A percentile compares a stretch with the other conserved stretches of the same genome.
These are phyloP conservation scores for Talaromyces trachyspermus DNA, from an alignment of 495 filamentous ascomycete genomes.

Conservation along the genomic window DNA sequence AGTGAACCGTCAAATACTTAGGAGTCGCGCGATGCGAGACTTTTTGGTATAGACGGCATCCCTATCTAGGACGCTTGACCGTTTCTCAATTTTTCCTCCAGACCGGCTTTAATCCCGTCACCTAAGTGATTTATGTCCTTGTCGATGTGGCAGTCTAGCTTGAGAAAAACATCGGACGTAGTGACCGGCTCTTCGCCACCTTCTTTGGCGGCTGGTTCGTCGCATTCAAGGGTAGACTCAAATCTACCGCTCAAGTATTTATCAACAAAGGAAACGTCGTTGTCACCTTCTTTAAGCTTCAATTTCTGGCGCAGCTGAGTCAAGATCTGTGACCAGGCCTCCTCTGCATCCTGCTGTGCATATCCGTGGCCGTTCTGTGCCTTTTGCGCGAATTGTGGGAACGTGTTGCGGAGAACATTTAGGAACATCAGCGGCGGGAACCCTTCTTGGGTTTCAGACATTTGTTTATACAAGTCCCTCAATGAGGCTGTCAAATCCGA, in stretches of 20 bases:
- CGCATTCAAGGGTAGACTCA: slow-evolving; percentile 67
- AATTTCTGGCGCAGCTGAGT: slow-evolving; percentile 77
- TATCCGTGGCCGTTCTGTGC: slow-evolving; percentile 74
- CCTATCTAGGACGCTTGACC: slow-evolving; percentile 66
- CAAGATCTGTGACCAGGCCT: slow-evolving; percentile 95
- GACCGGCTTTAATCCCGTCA: slow-evolving; percentile 74
- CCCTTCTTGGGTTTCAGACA: slow-evolving; percentile 85
- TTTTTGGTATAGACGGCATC: slow-evolving; percentile 82
- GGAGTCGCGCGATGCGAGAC: slow-evolving; percentile 83
- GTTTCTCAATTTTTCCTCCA: slow-evolving; percentile 90
- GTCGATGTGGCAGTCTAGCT: slow-evolving; percentile 92
- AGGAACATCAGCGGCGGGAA: slow-evolving; percentile 83
- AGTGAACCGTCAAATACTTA: slow-evolving; percentile 93
- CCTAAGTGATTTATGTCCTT: slow-evolving; percentile 77
- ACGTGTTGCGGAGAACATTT: slow-evolving; percentile 67
- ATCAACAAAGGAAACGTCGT: slow-evolving; percentile 67
- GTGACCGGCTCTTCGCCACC: slow-evolving; percentile 61
- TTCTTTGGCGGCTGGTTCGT: slow-evolving; percentile 71
- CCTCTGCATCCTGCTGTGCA: slow-evolving; percentile 95
- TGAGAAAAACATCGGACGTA: slow-evolving; percentile 72
- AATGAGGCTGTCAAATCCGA: slow-evolving; percentile 74
- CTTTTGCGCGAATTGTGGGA: slow-evolving; percentile 91
- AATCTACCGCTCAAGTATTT: slow-evolving; percentile 83
- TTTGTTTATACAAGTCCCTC: slow-evolving; percentile 83
- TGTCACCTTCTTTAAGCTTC: slow-evolving; percentile 51